phyloP scores from a whole-genome alignment of 2,329 filamentous ascomycete genomes.

The Talaromyces sp. region DNA sequence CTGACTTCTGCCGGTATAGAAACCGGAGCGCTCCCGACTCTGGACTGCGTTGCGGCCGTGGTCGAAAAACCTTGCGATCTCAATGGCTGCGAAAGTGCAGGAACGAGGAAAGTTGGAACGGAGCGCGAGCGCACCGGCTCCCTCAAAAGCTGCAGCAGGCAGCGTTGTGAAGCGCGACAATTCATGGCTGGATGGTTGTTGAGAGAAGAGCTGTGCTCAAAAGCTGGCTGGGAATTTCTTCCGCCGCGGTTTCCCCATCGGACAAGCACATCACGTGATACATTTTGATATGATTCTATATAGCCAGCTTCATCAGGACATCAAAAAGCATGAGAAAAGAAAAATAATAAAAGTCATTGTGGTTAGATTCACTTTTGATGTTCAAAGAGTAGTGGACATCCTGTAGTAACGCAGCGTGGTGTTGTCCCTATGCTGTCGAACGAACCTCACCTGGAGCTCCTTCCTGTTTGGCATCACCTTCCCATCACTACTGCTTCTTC shows the following conservation, averaged over 20 bases:
- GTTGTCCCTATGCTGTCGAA: not conserved
- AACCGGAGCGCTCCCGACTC: constrained; percentile 77
- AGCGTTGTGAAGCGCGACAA: constrained; percentile 49
- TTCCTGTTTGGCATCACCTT: constrained; percentile 8
- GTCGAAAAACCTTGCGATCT: constrained; percentile 61
- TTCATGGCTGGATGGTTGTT: constrained; percentile 43
- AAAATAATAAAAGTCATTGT: not conserved
- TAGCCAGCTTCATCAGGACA: not conserved
- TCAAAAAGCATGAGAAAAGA: not conserved
- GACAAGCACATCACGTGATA: constrained; percentile 7
- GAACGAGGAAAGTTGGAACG: constrained; percentile 68
- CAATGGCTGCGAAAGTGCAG: constrained; percentile 53
- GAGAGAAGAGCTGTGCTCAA: constrained; percentile 18
- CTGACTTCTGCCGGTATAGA: constrained; percentile 80
- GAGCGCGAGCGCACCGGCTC: constrained; percentile 44
- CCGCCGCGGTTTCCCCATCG: constrained; percentile 10
- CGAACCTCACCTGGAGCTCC: constrained; percentile 2
- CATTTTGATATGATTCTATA: not conserved
- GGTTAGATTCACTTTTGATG: not conserved
- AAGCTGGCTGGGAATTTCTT: constrained; percentile 27
- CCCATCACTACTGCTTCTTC: not conserved
- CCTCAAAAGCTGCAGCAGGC: constrained; percentile 51
- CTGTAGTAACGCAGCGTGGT: not conserved
- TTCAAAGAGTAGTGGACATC: not conserved
- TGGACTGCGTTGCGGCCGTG: constrained; percentile 62